A percentile compares a stretch with the other conserved stretches of the same genome.
Conservation (phyloP, 768 basidiomycete genomes). For the Tricholoma saponaceum region DNA sequence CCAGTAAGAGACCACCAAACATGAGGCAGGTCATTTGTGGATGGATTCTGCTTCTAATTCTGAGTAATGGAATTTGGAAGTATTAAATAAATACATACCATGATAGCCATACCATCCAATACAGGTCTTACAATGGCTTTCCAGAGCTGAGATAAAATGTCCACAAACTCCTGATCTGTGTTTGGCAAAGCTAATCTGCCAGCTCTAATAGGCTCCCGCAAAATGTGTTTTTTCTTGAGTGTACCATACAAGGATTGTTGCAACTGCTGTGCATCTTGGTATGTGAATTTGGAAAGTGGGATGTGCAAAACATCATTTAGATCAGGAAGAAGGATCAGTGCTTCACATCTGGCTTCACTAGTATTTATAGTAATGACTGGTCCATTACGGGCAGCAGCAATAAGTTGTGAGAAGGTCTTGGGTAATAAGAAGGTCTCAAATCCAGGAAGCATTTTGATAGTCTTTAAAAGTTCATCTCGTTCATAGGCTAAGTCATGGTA, state of each 20-base stretch:
- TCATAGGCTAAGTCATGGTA: neutral
- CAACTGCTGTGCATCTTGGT: conserved; percentile 1
- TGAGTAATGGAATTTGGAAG: too few species aligned
- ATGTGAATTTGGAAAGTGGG: conserved; percentile 7
- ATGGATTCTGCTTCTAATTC: neutral
- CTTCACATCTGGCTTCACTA: conserved; percentile 15
- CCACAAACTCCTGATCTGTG: neutral
- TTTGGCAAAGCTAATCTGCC: neutral
- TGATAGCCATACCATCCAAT: too few species aligned
- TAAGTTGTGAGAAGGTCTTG: neutral
- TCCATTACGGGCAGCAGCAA: conserved; percentile 4
- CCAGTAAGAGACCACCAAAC: conserved; percentile 17
- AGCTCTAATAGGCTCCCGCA: neutral
- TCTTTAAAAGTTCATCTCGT: neutral
- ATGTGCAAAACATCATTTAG: conserved; percentile 14
- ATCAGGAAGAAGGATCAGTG: conserved; percentile 13
- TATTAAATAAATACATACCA: too few species aligned
- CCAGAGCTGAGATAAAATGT: neutral
- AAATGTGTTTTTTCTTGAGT: neutral
- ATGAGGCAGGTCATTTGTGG: neutral
- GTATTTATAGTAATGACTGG: conserved; percentile 18
- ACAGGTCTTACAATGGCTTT: too few species aligned
- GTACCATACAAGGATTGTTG: neutral
- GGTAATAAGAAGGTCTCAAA: neutral
- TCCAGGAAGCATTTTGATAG: neutral